Evolutionary conservation across 345 rosid genomes (phyloP), one percentile per base, ranked within the genome.

Genomic region (Stellera chamaejasme): DNA sequence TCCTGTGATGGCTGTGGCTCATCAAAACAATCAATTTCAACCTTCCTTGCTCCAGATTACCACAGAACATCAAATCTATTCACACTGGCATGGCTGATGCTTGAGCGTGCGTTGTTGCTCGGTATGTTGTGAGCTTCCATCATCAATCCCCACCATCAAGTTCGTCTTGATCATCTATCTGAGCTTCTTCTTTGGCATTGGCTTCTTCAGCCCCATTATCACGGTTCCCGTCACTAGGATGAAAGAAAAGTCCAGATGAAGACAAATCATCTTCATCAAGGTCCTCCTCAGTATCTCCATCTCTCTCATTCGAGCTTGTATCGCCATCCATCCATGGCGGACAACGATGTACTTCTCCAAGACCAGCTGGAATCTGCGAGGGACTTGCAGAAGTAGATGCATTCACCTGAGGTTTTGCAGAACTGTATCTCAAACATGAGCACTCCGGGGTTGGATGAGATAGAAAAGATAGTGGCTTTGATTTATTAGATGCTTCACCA

Each of bases 391-490:
- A 27, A 51, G 59, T 59, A 13, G 87, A 78, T 42, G 66, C 50
- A 36, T 76, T 73, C 27, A 49, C 49, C 25, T 69, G 47, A 42
- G 65, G 47, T 68, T 62, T 45, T 2, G 55, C 45, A 9, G 61
- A 59, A 23, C 68, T 61, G 48, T 41, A 52, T 57, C 68, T 72
- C 42, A 69, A 53, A 72, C 97, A 93, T 66, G 91, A 82, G 72
- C 99, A 93, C 75, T 93, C 97, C 0, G 94, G 99, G 47, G 80
- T 78, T 0, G 97, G 96, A 69, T 89, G 88, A 13, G 89, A 76
- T 32, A 93, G 86, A 67, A 89, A 89, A 53, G 96, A 69, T 11
- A 50, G 63, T 1, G 61, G 70, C 75, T 87, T 93, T 26, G 86
- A 78, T 61, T 52, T 76, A 25, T 60, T 62, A 0, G 84, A 81